Evolutionary conservation across 2,329 filamentous ascomycete species (phyloP), one percentile per base, ranked within the genome.

Genomic region (Sporothrix humicola): DNA sequence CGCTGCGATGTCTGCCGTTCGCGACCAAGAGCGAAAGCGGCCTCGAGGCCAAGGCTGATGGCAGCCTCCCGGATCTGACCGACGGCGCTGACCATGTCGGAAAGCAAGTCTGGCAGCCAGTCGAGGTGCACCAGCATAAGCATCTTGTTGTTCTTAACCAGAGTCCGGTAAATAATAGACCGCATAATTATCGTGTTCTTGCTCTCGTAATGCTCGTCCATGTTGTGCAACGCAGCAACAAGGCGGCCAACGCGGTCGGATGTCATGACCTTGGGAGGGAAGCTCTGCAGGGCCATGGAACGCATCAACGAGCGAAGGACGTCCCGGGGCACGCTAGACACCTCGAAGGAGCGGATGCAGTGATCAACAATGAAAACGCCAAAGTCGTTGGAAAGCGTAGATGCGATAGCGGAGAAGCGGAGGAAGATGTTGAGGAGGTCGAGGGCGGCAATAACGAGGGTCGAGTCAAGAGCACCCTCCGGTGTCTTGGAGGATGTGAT

Each of bases 31-130:
- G 84, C 82, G 74, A 91, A 89, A 9, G 91, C 91, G 23, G 92
- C 90, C 73, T 94, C 89, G 2, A 91, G 85, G 2, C 93, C 93
- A 12, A 96, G 86, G 37, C 88, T 85, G 69, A 98, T 91, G 2
- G 95, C 94, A 59, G 91, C 88, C 5, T 85, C 84, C 65, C 93
- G 89, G 63, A 95, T 92, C 56, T 97, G 94, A 77, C 91, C 92
- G 68, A 94, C 84, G 46, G 84, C 89, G 81, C 93, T 94, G 54
- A 97, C 86, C 86, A 98, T 91, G 69, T 94, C 93, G 23, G 90
- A 90, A 76, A 98, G 90, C 23, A 97, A 84, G 80, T 97, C 92
- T 70, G 92, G 87, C 68, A 98, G 85, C 95, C 96, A 99, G 74
- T 93, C 87, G 2, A 88, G 85, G 72, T 94, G 90, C 31, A 87